Conservation (phyloP, 306 rosid genomes). For the Betula pendula region DNA sequence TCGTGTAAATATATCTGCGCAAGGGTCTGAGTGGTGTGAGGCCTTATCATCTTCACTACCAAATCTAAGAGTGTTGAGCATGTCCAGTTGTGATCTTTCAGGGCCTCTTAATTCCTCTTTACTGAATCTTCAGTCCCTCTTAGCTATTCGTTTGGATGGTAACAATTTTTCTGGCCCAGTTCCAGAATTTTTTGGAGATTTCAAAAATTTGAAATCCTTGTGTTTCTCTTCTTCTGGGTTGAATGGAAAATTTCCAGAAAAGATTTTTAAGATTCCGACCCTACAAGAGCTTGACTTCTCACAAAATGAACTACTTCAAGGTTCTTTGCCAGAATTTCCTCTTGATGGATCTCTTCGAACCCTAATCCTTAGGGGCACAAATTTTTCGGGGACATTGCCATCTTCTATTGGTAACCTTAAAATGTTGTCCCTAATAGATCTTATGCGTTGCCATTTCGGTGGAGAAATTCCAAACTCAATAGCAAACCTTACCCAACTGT, state of each 20-base stretch:
- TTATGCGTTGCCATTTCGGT: constrained; percentile 29
- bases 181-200: too few relatives aligned
- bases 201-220: not conserved
- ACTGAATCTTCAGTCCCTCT: not conserved
- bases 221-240: too few relatives aligned
- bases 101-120: not conserved
- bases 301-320: constrained; percentile 23
- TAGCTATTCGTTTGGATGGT: constrained; percentile 6
- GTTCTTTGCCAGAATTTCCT: constrained; percentile 37
- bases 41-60: too few relatives aligned
- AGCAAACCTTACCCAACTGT: constrained; percentile 30
- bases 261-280: constrained; percentile 29
- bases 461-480: constrained; percentile 33
- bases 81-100: not conserved
- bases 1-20: not conserved
- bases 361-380: constrained; percentile 16
- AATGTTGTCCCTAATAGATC: constrained; percentile 28
- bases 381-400: constrained; percentile 34
- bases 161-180: too few relatives aligned
- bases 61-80: not conserved
- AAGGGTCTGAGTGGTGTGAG: not conserved
- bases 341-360: not conserved
- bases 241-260: too few relatives aligned
- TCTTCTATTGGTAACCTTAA: constrained; percentile 21
- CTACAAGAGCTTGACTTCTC: constrained; percentile 35